phyloP scores from a whole-genome alignment of 305 asterid genomes.

The Fraxinus albicans region DNA sequence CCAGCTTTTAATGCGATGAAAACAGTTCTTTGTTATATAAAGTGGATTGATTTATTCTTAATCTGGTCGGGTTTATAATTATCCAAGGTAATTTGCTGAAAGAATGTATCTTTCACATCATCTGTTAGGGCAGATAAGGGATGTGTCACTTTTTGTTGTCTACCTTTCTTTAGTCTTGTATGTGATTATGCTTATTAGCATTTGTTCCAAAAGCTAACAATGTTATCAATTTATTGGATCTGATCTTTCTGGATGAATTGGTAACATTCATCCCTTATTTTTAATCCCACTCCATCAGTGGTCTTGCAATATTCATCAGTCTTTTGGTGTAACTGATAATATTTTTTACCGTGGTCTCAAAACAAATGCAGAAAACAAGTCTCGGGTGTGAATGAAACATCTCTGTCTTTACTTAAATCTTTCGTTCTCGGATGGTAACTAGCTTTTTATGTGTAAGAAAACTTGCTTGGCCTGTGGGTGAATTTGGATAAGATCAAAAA shows the following conservation, averaged over 20 bases:
- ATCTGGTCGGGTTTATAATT: not conserved
- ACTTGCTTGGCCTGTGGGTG: not conserved
- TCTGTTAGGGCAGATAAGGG: not conserved
- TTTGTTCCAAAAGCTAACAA: not conserved
- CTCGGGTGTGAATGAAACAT: not conserved
- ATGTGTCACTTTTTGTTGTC: not conserved
- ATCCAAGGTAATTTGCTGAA: not conserved
- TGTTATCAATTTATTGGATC: not conserved
- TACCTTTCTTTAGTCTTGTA: not conserved
- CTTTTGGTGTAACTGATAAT: not conserved
- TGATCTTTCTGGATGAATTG: not conserved
- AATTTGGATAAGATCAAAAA: not conserved
- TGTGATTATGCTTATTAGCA: not conserved
- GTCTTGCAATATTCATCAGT: too few species aligned
- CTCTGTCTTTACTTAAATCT: not conserved
- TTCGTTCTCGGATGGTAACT: not conserved
- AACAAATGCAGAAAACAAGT: not conserved
- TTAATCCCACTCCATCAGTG: too few species aligned
- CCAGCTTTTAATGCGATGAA: slow-evolving; percentile 74
- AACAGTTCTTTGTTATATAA: not conserved
- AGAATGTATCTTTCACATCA: not conserved
- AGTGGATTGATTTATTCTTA: not conserved
- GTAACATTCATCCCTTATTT: too few species aligned
- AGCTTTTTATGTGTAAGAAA: not conserved
- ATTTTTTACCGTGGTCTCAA: not conserved